Percentiles rank a stretch among this genome's conserved stretches.
Evolutionary conservation across 2,329 filamentous ascomycete species (phyloP).

Genomic region (Orbilia ellipsospora): DNA sequence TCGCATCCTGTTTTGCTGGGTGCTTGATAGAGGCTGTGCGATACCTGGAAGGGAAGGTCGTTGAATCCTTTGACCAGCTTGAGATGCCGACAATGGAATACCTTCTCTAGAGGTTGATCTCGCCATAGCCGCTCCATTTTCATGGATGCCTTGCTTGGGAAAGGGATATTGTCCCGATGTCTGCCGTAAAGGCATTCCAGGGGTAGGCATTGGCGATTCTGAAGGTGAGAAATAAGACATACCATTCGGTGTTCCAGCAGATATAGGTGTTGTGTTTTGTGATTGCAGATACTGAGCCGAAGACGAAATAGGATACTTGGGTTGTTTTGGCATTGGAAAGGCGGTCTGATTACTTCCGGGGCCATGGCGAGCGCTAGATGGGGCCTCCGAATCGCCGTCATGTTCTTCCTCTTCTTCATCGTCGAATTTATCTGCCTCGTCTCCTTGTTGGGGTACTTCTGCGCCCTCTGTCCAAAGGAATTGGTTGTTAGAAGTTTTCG

Average conservation of each 20-base stretch:
- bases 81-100: conserved; percentile 64
- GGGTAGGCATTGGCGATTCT: conserved; percentile 80
- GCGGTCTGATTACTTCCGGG: conserved; percentile 55
- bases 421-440: conserved; percentile 60
- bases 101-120: conserved; percentile 83
- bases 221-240: conserved; percentile 95
- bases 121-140: conserved; percentile 75
- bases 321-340: conserved; percentile 47
- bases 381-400: conserved; percentile 61
- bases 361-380: conserved; percentile 51
- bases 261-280: conserved; percentile 59
- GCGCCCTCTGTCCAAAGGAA: conserved; percentile 59
- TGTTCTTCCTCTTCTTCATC: conserved; percentile 70
- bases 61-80: conserved; percentile 63
- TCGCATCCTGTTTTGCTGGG: conserved; percentile 78
- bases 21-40: conserved; percentile 64
- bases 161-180: conserved; percentile 82
- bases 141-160: conserved; percentile 63
- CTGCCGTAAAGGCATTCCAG: conserved; percentile 64
- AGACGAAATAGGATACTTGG: conserved; percentile 49
- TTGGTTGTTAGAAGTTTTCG: conserved; percentile 57
- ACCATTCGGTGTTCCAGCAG: conserved; percentile 65
- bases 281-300: conserved; percentile 43
- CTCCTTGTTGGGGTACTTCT: conserved; percentile 53
- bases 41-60: conserved; percentile 83